Evolutionary conservation across 441 rosid species (phyloP).

Genomic region (Raphanus hybrid): DNA sequence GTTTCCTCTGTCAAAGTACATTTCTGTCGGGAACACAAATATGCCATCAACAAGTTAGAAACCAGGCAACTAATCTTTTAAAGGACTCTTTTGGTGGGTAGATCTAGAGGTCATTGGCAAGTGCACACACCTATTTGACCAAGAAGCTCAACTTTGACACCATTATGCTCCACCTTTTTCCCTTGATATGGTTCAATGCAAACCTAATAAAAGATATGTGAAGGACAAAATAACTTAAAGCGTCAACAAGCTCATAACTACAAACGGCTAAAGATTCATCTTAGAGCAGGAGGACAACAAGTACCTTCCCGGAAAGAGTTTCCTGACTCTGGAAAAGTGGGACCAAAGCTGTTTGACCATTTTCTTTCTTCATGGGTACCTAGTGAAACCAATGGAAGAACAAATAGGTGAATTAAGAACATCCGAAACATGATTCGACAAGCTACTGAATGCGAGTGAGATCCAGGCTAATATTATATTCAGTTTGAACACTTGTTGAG

Average conservation of each 20-base stretch:
- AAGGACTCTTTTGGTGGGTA: slow-evolving; percentile 4
- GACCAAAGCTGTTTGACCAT: slow-evolving; percentile 76
- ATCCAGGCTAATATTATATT: background rate
- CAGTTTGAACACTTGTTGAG: too few species aligned
- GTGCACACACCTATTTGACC: slow-evolving; percentile 88
- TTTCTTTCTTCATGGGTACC: slow-evolving; percentile 92
- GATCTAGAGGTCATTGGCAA: background rate
- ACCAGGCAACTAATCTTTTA: slow-evolving; percentile 5
- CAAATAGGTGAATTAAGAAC: background rate
- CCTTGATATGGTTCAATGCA: slow-evolving; percentile 84
- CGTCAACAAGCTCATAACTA: background rate
- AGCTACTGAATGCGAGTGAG: background rate
- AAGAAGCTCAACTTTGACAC: slow-evolving; percentile 91
- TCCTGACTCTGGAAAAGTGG: slow-evolving; percentile 95
- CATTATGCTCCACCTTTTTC: slow-evolving; percentile 89
- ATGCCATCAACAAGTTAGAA: background rate
- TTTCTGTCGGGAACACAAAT: slow-evolving; percentile 58
- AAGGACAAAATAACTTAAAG: too few species aligned
- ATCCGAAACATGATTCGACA: background rate
- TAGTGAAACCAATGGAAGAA: slow-evolving; percentile 30
- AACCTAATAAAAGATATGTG: slow-evolving; percentile 48
- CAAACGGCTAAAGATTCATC: background rate
- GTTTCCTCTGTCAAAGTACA: slow-evolving; percentile 89
- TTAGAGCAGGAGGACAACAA: slow-evolving; percentile 7
- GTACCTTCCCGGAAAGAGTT: slow-evolving; percentile 81